Conservation (phyloP, 1,139 yeast species). For the Protomyces inundatus region DNA sequence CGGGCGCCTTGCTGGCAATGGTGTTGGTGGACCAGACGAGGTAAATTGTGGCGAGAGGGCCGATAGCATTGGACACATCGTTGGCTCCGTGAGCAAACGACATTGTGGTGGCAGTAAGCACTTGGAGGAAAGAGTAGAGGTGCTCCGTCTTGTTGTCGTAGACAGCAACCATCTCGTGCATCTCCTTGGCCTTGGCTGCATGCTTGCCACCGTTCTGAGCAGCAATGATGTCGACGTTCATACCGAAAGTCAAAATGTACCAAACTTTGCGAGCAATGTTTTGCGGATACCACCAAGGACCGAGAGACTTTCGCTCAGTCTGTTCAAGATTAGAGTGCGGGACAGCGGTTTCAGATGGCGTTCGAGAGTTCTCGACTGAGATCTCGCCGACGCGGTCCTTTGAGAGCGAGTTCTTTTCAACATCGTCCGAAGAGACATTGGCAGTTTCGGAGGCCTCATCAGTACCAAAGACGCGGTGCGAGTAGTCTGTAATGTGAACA, state of each 20-base stretch:
- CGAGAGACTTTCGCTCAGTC: no score
- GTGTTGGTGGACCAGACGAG: conserved; percentile 55
- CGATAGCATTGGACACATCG: conserved; percentile 74
- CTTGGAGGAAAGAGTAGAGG: conserved; percentile 64
- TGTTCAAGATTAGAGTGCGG: no score
- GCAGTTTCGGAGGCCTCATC: neutral
- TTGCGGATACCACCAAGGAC: no score
- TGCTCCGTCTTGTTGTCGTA: conserved; percentile 69
- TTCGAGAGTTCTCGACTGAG: no score
- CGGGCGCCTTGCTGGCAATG: conserved; percentile 49
- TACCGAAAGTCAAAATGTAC: neutral
- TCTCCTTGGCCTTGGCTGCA: conserved; percentile 41
- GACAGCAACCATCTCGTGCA: conserved; percentile 57
- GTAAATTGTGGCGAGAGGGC: conserved; percentile 65
- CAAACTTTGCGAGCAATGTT: no score
- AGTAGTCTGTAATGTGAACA: neutral
- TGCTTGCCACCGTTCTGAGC: neutral
- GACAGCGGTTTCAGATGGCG: no score
- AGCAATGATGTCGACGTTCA: neutral
- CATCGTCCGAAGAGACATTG: neutral
- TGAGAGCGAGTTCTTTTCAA: neutral
- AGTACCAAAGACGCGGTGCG: neutral
- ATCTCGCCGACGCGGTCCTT: no score
- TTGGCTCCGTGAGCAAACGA: conserved; percentile 79
- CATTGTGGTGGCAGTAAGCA: conserved; percentile 70